A percentile compares a stretch with the other conserved stretches of the same genome.
phyloP scores from a whole-genome alignment of 1,284 basidiomycete genomes.

The Cryptococcus sp. region DNA sequence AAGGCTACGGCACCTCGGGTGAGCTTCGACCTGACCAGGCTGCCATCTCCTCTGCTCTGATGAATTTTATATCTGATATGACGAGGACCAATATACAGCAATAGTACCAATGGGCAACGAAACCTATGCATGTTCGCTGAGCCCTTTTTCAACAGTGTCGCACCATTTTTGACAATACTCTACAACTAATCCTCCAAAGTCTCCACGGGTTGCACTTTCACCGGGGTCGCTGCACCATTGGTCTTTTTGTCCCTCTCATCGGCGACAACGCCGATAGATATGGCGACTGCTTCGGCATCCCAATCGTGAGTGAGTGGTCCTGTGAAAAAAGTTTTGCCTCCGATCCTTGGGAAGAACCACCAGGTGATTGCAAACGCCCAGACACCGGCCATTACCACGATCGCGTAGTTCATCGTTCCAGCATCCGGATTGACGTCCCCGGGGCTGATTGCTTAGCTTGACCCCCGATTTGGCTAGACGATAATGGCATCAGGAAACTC shows the following conservation, averaged over 20 bases:
- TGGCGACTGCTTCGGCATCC: slow-evolving; percentile 1
- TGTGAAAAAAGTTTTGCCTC: slow-evolving; percentile 40
- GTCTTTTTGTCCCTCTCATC: not conserved
- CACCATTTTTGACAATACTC: too few relatives aligned
- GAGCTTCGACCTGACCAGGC: slow-evolving; percentile 10
- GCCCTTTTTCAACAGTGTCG: too few relatives aligned
- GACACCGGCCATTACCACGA: slow-evolving; percentile 31
- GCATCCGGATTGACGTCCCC: slow-evolving; percentile 28
- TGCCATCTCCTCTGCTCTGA: slow-evolving; percentile 22
- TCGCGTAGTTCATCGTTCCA: slow-evolving; percentile 35
- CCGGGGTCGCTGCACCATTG: not conserved
- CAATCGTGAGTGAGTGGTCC: slow-evolving; percentile 5
- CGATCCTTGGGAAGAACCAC: slow-evolving; percentile 35
- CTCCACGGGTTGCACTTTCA: not conserved
- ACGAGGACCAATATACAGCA: not conserved
- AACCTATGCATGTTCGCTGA: too few relatives aligned
- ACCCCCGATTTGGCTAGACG: not conserved
- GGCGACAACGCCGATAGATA: not conserved
- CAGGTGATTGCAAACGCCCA: slow-evolving; percentile 34
- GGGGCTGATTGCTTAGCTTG: too few relatives aligned
- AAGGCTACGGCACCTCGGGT: not conserved
- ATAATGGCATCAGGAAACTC: slow-evolving; percentile 5
- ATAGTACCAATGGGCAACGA: too few relatives aligned
- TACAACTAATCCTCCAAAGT: not conserved
- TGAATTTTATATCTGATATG: slow-evolving; percentile 22